Evolutionary conservation across 768 basidiomycete genomes (phyloP), one percentile per base, ranked within the genome.

Genomic region (Kwoniella dendrophila): DNA sequence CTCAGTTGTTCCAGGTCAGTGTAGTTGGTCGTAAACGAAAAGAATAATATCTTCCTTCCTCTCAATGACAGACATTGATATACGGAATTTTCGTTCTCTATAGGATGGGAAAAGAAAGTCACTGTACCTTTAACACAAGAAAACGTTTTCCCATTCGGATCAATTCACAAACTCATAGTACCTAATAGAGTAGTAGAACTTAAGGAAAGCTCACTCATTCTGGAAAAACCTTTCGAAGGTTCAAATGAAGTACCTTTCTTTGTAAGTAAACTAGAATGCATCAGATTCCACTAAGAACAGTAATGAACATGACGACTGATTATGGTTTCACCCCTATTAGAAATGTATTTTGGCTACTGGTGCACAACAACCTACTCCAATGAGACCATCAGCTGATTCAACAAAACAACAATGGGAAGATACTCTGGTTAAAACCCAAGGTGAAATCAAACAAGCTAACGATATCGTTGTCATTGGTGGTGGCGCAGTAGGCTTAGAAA

Each of bases 381-480:
- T 69, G 66, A 59, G 71, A 44, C 67, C 70, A 5, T 18, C 54
- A 16, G 33, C 29, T 18, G 47, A 29, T 27, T 60, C 62, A 0
- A 63, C 59, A 7, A 32, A 34, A 34, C 56, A 44, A 30, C 53
- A 45, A 43, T 62, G 41, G 34, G 47, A 59, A 12, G 16, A 53
- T 26, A 12, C n/a, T 0, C 36, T 66, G 12, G 40, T 50, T 22
- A 73, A 78, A 14, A 82, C 82, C 59, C 87, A 87, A 67, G 71
- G 72, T 38, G 72, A 66, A 6, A 81, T 88, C 56, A 78, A 83
- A 56, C 76, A 73, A 1, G 82, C 85, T 0, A 75, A 76, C 1
- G 83, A 81, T 38, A 81, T 89, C 4, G 81, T 88, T 4, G 82
- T 88, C 18, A 84, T 88, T 2, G 88, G 88, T 2, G 88, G 87